Percentiles rank a stretch among this genome's conserved stretches.
Conservation (phyloP, 257 asterid species). For the Forsythia suspensa region DNA sequence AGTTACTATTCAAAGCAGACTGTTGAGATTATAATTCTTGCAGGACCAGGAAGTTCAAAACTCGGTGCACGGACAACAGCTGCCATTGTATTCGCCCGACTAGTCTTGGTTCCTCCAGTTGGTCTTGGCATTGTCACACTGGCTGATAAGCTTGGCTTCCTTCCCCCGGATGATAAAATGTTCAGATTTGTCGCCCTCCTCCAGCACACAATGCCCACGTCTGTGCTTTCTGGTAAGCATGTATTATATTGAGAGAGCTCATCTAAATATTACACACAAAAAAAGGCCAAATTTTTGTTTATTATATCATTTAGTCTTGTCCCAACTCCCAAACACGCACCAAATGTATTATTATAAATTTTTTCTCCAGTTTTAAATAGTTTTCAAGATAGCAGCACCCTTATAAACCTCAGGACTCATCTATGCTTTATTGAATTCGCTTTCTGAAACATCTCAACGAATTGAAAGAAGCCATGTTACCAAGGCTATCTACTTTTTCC, state of each 20-base stretch:
- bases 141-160: slow-evolving; percentile 90
- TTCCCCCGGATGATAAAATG: slow-evolving; percentile 91
- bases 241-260: background rate
- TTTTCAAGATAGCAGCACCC: background rate
- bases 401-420: background rate
- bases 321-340: too few species aligned
- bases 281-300: background rate
- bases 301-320: too few species aligned
- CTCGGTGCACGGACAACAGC: slow-evolving; percentile 82
- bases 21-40: slow-evolving; percentile 15
- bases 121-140: slow-evolving; percentile 88
- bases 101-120: slow-evolving; percentile 80
- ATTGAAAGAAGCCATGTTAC: too few species aligned
- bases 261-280: background rate
- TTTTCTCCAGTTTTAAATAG: too few species aligned
- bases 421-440: too few species aligned
- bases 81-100: slow-evolving; percentile 77
- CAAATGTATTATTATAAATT: too few species aligned
- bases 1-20: slow-evolving; percentile 3
- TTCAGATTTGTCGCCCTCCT: slow-evolving; percentile 92
- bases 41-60: slow-evolving; percentile 92
- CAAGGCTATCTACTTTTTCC: background rate
- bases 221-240: slow-evolving; percentile 81
- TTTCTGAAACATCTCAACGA: too few species aligned
- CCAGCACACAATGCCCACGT: slow-evolving; percentile 98